Percentiles rank a stretch among this genome's conserved stretches.
phyloP scores from a whole-genome alignment of 495 filamentous ascomycete species.

The Aspergillus panamensis region DNA sequence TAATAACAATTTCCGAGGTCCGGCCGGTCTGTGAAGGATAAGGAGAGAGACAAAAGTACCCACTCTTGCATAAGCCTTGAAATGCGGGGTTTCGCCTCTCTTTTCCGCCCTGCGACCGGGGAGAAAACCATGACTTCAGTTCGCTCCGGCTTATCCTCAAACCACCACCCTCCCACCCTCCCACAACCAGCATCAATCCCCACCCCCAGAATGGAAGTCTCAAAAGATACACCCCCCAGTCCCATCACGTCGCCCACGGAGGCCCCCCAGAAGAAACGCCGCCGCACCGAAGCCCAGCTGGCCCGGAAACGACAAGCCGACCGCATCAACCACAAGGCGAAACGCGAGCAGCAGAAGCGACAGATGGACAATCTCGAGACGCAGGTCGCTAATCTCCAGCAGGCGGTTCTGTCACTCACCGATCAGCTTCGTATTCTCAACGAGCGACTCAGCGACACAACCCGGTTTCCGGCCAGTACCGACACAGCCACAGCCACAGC shows the following conservation, averaged over 20 bases:
- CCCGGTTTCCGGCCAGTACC: not conserved
- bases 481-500: not conserved
- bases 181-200: not conserved
- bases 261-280: constrained; percentile 12
- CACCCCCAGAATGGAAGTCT: not conserved
- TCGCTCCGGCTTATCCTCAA: not conserved
- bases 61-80: not conserved
- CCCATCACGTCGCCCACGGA: not conserved
- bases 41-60: not conserved
- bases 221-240: not conserved
- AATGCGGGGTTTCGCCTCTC: constrained; percentile 1
- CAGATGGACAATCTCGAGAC: constrained; percentile 17
- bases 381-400: constrained; percentile 10
- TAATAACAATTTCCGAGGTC: too few species aligned
- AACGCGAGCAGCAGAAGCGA: constrained; percentile 17
- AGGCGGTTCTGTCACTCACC: constrained; percentile 13
- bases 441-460: constrained; percentile 8
- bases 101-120: not conserved
- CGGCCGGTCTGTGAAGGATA: too few species aligned
- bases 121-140: not conserved
- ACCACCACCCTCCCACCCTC: not conserved
- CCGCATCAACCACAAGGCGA: constrained; percentile 17
- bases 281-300: constrained; percentile 17
- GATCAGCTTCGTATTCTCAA: constrained; percentile 15
- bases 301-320: constrained; percentile 16